phyloP scores from a whole-genome alignment of 331 rosid genomes.

The Spiraea crenata region DNA sequence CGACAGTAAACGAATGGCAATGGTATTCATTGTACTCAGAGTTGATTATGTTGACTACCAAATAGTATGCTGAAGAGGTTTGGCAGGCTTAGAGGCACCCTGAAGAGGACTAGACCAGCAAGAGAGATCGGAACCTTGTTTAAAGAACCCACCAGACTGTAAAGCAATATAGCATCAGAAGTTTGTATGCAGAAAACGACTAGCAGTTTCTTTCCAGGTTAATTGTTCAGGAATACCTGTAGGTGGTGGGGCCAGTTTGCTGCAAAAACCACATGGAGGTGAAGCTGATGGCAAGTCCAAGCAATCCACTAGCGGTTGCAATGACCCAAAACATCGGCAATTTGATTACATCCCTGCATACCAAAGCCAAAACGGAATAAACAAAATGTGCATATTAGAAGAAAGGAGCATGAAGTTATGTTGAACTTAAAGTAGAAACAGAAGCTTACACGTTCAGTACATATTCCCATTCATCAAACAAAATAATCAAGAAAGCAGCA shows the following conservation, averaged over 20 bases:
- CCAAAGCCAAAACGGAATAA: slow-evolving; percentile 21
- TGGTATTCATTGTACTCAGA: background rate
- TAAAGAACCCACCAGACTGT: slow-evolving; percentile 87
- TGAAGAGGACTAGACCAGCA: slow-evolving; percentile 75
- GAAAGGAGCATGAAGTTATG: slow-evolving; percentile 1
- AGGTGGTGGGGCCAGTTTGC: slow-evolving; percentile 91
- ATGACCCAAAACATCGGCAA: slow-evolving; percentile 70
- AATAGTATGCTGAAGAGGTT: slow-evolving; percentile 79
- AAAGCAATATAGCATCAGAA: slow-evolving; percentile 15
- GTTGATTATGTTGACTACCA: slow-evolving; percentile 47
- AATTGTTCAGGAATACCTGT: slow-evolving; percentile 41
- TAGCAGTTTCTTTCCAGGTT: background rate
- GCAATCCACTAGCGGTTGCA: slow-evolving; percentile 79
- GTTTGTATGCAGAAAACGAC: background rate
- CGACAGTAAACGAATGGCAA: background rate
- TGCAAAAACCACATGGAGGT: slow-evolving; percentile 91
- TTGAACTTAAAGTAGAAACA: background rate
- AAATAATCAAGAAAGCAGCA: slow-evolving; percentile 57
- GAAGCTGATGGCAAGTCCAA: slow-evolving; percentile 91
- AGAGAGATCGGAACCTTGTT: slow-evolving; percentile 90
- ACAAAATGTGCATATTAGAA: slow-evolving; percentile 9
- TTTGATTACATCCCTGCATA: slow-evolving; percentile 63
- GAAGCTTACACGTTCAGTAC: slow-evolving; percentile 64
- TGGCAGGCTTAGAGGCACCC: slow-evolving; percentile 61
- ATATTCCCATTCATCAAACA: slow-evolving; percentile 77